Percentiles rank a stretch among this genome's conserved stretches.
These are phyloP conservation scores for Kwoniella sp. DNA, from an alignment of 768 basidiomycete species.

Conservation along the genomic window DNA sequence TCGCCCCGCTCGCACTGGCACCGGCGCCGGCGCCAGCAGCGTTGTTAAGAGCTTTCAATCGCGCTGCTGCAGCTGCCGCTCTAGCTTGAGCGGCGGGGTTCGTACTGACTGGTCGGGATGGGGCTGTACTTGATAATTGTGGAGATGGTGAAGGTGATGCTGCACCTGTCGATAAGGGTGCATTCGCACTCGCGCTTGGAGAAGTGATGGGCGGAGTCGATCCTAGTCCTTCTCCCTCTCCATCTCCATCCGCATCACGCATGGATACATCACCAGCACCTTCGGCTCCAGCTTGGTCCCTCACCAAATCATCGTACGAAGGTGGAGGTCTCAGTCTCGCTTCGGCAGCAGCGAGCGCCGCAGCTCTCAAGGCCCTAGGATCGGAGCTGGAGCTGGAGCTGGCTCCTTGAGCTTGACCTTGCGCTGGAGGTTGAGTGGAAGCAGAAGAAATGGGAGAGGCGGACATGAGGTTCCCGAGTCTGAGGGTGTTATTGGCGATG, in stretches of 20 bases:
- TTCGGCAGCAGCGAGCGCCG: slow-evolving; percentile 39
- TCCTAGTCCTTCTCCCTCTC: too few species aligned
- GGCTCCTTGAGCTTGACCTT: neutral
- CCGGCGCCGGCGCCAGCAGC: neutral
- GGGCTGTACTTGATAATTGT: neutral
- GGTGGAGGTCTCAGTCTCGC: slow-evolving; percentile 26
- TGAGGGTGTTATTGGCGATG: slow-evolving; percentile 1
- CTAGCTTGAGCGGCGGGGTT: slow-evolving; percentile 12
- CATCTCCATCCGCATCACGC: neutral
- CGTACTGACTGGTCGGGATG: neutral
- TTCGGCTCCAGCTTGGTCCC: neutral
- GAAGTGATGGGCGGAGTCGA: neutral
- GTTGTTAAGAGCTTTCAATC: neutral
- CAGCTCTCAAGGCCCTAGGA: slow-evolving; percentile 15
- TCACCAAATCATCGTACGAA: neutral
- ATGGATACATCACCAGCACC: neutral
- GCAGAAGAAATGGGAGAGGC: too few species aligned
- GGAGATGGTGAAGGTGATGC: neutral
- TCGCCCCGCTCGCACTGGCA: neutral
- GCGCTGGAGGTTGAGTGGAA: neutral
- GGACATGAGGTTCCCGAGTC: neutral
- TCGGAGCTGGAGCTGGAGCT: neutral
- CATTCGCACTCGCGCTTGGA: neutral
- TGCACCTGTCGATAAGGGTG: neutral
- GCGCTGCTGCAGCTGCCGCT: neutral